A percentile compares a stretch with the other conserved stretches of the same genome.
These are phyloP conservation scores for Stephania yunnanensis DNA, from an alignment of 164 flowering plant species.

Conservation along the genomic window DNA sequence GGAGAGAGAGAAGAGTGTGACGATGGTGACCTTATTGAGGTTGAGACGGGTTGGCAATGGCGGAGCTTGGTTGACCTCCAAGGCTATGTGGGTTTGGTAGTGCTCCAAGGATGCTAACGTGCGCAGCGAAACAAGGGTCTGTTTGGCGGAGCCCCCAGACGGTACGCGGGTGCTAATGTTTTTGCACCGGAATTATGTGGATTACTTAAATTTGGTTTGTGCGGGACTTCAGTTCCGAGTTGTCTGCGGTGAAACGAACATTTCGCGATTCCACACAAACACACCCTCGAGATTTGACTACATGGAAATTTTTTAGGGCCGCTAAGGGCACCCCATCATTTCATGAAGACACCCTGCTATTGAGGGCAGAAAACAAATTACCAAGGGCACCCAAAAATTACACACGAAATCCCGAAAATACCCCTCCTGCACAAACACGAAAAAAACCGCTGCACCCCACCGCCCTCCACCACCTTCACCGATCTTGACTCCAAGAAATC, in stretches of 20 bases:
- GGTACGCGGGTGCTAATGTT: background rate
- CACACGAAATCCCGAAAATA: too few species aligned
- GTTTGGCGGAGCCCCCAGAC: background rate
- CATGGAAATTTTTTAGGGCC: too few species aligned
- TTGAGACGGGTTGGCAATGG: background rate
- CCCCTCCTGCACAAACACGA: too few species aligned
- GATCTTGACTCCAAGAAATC: too few species aligned
- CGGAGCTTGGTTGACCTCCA: background rate
- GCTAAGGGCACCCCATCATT: too few species aligned
- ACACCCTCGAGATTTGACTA: too few species aligned
- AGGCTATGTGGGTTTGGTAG: background rate
- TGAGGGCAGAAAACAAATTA: too few species aligned
- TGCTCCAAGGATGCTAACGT: background rate
- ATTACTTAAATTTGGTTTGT: background rate
- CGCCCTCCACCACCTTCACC: too few species aligned
- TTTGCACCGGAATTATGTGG: background rate
- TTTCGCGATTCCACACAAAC: too few species aligned
- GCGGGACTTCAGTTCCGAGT: constrained; percentile 1
- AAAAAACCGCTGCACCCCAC: too few species aligned
- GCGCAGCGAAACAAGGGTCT: background rate
- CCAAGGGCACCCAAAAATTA: too few species aligned
- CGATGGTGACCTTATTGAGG: background rate
- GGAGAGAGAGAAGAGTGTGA: background rate
- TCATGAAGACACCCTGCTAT: too few species aligned
- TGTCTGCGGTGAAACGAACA: background rate